Evolutionary conservation across 306 rosid genomes (phyloP).

Genomic region (Amphicarpaea edgeworthii): DNA sequence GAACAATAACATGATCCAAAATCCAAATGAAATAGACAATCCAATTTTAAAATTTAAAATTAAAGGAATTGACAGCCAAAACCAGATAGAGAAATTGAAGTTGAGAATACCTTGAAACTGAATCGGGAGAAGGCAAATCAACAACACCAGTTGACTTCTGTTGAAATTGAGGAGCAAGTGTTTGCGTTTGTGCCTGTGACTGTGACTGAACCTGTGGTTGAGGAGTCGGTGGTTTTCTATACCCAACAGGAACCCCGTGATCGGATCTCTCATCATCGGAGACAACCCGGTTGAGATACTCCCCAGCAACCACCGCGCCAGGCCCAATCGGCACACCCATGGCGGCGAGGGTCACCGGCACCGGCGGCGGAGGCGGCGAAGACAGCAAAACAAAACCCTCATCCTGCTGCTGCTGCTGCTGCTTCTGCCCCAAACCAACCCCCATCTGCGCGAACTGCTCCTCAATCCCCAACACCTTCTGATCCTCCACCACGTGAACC

Average conservation of each 20-base stretch:
- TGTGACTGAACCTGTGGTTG: constrained; percentile 55
- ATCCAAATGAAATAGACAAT: constrained; percentile 1
- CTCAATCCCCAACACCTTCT: constrained; percentile 81
- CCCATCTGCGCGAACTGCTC: constrained; percentile 91
- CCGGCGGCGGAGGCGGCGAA: constrained; percentile 71
- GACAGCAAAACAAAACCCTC: constrained; percentile 67
- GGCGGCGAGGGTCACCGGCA: constrained; percentile 55
- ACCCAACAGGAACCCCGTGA: constrained; percentile 66
- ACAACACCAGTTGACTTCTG: constrained; percentile 64
- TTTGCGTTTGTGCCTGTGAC: constrained; percentile 53
- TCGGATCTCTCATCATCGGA: constrained; percentile 97
- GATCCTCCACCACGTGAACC: constrained; percentile 87
- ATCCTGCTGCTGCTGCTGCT: constrained; percentile 57
- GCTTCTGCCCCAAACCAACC: constrained; percentile 57
- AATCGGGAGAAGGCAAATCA: constrained; percentile 92
- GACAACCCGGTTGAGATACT: constrained; percentile 64
- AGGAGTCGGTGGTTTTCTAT: constrained; percentile 63
- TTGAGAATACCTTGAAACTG: constrained; percentile 82
- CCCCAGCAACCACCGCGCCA: constrained; percentile 50
- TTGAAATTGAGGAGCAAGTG: constrained; percentile 62
- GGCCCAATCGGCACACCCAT: constrained; percentile 52
- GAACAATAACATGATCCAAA: not conserved
- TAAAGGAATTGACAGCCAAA: constrained; percentile 20
- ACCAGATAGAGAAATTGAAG: constrained; percentile 1
- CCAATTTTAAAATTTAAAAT: not conserved